Conservation (phyloP, 352 stramenopile genomes). For the Detonula confervacea region DNA sequence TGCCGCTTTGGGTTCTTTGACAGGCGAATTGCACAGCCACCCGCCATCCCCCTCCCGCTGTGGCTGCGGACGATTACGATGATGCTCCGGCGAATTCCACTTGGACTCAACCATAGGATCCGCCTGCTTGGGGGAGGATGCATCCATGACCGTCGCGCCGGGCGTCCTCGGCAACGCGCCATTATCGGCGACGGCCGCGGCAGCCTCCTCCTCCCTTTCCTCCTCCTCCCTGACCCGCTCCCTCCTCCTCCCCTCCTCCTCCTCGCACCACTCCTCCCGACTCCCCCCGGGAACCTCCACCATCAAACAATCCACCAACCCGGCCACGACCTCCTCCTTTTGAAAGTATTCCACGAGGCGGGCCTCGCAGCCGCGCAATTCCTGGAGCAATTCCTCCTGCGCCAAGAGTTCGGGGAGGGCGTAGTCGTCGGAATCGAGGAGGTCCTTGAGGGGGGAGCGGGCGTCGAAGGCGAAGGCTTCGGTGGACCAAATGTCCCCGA, state of each 20-base stretch:
- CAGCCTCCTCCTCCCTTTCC: background rate
- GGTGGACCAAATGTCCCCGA: conserved; percentile 84
- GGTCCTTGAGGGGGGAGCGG: conserved; percentile 89
- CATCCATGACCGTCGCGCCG: background rate
- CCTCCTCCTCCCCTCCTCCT: conserved; percentile 12
- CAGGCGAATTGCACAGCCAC: no score
- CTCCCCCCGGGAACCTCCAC: conserved; percentile 25
- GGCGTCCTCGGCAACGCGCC: no score
- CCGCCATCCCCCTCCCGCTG: no score
- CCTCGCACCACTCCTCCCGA: conserved; percentile 3
- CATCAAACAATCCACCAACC: conserved; percentile 78
- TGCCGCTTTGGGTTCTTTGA: conserved; percentile 27
- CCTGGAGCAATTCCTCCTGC: conserved; percentile 97
- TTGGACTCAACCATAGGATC: conserved; percentile 27
- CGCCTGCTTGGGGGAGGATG: background rate
- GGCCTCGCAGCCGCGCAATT: conserved; percentile 94
- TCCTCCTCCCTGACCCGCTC: background rate
- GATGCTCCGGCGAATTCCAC: conserved; percentile 38
- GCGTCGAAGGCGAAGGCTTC: conserved; percentile 60
- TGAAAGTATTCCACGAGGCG: conserved; percentile 92
- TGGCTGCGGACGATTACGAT: no score
- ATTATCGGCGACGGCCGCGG: background rate
- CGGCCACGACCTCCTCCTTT: conserved; percentile 61
- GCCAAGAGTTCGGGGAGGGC: conserved; percentile 93
- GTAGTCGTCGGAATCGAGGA: conserved; percentile 91